Evolutionary conservation across 1,284 basidiomycete species (phyloP).

Genomic region (Filobasidium uniguttulatum): DNA sequence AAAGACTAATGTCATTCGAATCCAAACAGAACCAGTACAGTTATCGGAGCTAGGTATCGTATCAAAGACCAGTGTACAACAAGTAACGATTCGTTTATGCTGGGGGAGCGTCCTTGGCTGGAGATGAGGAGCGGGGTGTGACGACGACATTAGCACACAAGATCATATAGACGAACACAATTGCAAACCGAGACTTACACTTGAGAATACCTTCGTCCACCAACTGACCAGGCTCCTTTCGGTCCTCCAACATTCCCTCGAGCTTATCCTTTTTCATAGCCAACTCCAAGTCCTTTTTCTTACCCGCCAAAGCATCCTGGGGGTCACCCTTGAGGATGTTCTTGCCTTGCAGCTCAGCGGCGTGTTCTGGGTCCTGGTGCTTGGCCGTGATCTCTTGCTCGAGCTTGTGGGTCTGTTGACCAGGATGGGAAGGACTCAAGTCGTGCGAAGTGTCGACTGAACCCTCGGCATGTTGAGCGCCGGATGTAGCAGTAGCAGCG

Average conservation of each 20-base stretch:
- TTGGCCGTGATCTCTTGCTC: conserved; percentile 26
- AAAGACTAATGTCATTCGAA: too few relatives aligned
- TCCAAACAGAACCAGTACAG: too few relatives aligned
- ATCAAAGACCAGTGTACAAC: too few relatives aligned
- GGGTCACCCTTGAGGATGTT: conserved; percentile 59
- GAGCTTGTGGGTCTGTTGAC: neutral
- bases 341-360: conserved; percentile 52
- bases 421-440: conserved; percentile 17
- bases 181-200: conserved; percentile 41
- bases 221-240: conserved; percentile 54
- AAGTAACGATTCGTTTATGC: too few relatives aligned
- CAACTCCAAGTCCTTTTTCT: conserved; percentile 2
- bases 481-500: conserved; percentile 17
- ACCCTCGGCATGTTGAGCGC: conserved; percentile 1
- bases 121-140: too few relatives aligned
- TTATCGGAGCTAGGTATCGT: too few relatives aligned
- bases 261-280: conserved; percentile 57
- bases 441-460: conserved; percentile 26
- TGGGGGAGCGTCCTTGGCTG: too few relatives aligned
- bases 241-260: conserved; percentile 49
- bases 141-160: too few relatives aligned
- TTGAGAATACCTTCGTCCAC: conserved; percentile 57
- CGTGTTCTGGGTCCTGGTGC: conserved; percentile 47
- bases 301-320: conserved; percentile 7
- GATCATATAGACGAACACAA: too few relatives aligned